Evolutionary conservation across 129 eudicot species (phyloP).

Genomic region (Chrysanthemum makinoi): DNA sequence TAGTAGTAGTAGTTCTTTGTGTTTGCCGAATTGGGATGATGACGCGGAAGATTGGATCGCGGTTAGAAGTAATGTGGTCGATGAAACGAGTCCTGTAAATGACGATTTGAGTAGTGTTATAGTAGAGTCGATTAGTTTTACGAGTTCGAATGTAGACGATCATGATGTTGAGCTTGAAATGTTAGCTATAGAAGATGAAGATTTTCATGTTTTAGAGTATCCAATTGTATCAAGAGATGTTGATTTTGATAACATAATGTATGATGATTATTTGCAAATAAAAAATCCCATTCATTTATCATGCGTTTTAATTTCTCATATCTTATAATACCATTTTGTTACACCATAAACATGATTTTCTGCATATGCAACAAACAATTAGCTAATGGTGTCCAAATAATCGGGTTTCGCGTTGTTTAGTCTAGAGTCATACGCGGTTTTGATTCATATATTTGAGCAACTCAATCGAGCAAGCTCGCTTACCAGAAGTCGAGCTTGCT

Average conservation of each 20-base stretch:
- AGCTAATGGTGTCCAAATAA: background rate
- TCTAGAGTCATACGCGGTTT: too few relatives aligned
- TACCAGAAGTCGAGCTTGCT: too few relatives aligned
- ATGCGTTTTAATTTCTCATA: background rate
- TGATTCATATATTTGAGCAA: background rate
- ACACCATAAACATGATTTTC: background rate
- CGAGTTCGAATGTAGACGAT: conserved; percentile 21
- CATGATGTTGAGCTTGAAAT: conserved; percentile 31
- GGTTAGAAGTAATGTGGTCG: conserved; percentile 39
- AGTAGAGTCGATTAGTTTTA: conserved; percentile 16
- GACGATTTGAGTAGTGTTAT: conserved; percentile 10
- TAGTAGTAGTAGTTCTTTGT: background rate
- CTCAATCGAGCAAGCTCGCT: background rate
- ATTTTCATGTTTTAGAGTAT: conserved; percentile 27
- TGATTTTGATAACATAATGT: conserved; percentile 15
- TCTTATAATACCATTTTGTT: background rate
- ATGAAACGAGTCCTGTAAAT: conserved; percentile 15
- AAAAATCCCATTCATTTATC: conserved; percentile 15
- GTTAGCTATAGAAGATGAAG: conserved; percentile 26
- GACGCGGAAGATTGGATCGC: conserved; percentile 67
- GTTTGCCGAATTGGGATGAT: conserved; percentile 43
- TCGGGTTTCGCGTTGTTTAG: background rate
- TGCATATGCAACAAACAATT: too few relatives aligned
- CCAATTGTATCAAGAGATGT: conserved; percentile 22
- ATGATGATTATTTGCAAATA: conserved; percentile 19